phyloP scores from a whole-genome alignment of 148 eudicot genomes.

The Rheum nobile region DNA sequence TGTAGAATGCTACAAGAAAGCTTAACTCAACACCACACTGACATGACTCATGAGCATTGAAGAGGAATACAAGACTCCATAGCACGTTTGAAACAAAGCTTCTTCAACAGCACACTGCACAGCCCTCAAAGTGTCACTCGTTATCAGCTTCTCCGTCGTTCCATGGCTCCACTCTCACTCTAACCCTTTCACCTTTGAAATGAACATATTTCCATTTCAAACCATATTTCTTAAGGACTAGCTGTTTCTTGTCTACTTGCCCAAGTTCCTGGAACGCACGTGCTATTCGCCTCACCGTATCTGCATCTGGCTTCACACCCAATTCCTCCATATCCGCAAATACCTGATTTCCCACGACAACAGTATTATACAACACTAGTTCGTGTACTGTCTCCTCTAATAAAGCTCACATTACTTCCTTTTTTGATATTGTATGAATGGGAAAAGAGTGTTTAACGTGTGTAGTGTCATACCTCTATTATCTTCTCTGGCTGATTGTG shows the following conservation, averaged over 20 bases:
- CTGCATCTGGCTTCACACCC: slow-evolving; percentile 84
- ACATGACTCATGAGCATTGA: too few relatives aligned
- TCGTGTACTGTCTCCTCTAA: not conserved
- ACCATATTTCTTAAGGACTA: slow-evolving; percentile 40
- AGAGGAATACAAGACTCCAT: too few relatives aligned
- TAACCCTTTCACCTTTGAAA: slow-evolving; percentile 64
- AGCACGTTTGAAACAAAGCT: too few relatives aligned
- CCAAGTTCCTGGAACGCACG: slow-evolving; percentile 52
- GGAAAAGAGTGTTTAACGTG: not conserved
- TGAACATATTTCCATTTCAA: slow-evolving; percentile 76
- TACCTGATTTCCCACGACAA: slow-evolving; percentile 33
- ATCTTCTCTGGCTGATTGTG: slow-evolving; percentile 48
- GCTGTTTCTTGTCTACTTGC: slow-evolving; percentile 46
- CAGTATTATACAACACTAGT: not conserved
- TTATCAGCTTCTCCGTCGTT: slow-evolving; percentile 9
- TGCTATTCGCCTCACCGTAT: slow-evolving; percentile 65
- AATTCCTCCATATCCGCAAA: slow-evolving; percentile 97
- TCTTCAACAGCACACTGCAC: too few relatives aligned
- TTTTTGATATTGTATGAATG: not conserved
- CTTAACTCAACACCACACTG: too few relatives aligned
- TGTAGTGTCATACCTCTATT: slow-evolving; percentile 50
- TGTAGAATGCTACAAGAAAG: not conserved
- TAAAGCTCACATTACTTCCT: too few relatives aligned
- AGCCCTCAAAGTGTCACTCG: not conserved
- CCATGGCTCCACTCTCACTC: slow-evolving; percentile 28